Percentiles rank a stretch among this genome's conserved stretches.
Evolutionary conservation across 169 alveolate genomes (phyloP).

Genomic region (Babesia ovata): DNA sequence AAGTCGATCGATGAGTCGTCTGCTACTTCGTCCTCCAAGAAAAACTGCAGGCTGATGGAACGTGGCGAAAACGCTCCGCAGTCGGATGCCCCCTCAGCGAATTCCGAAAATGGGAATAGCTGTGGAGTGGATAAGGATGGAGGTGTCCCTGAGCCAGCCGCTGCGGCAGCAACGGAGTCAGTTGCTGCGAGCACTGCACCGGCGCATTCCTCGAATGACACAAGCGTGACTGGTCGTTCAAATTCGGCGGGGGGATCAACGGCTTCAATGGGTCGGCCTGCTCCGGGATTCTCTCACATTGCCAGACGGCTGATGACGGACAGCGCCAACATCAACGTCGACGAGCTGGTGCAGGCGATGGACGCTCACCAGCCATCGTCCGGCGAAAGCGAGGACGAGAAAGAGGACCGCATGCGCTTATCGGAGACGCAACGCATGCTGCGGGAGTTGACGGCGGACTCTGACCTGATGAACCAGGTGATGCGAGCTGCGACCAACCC

Average conservation of each 20-base stretch:
- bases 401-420: slow-evolving; percentile 25
- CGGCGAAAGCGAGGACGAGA: slow-evolving; percentile 18
- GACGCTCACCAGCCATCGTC: not conserved
- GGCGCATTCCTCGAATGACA: not conserved
- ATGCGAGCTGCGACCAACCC: slow-evolving; percentile 78
- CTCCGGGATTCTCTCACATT: not conserved
- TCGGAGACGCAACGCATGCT: slow-evolving; percentile 71
- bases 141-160: not conserved
- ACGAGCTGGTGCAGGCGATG: slow-evolving; percentile 13
- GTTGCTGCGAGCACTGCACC: not conserved
- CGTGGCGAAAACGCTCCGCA: not conserved
- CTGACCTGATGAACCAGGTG: slow-evolving; percentile 75
- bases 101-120: not conserved
- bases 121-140: not conserved
- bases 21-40: not conserved
- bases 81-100: not conserved
- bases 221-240: not conserved
- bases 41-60: slow-evolving; percentile 4
- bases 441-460: slow-evolving; percentile 68
- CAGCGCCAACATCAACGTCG: slow-evolving; percentile 13
- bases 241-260: not conserved
- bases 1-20: not conserved
- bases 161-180: not conserved
- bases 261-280: not conserved
- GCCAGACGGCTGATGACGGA: slow-evolving; percentile 11